A percentile compares a stretch with the other conserved stretches of the same genome.
phyloP scores from a whole-genome alignment of 2,329 filamentous ascomycete genomes.

The Fusarium sp. region DNA sequence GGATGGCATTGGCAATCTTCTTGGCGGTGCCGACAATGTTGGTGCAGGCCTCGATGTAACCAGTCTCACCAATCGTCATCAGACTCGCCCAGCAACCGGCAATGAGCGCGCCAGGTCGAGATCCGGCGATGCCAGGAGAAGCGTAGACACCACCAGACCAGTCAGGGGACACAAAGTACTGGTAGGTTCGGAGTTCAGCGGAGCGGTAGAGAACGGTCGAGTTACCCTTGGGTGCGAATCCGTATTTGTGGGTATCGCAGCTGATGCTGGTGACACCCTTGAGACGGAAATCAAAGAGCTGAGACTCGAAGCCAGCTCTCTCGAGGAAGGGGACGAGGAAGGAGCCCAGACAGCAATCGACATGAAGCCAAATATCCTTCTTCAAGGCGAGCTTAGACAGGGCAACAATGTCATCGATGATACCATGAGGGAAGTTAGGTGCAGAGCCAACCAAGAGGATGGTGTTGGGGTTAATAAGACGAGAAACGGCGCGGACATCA shows the following conservation, averaged over 20 bases:
- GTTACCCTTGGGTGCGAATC: conserved; percentile 98
- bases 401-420: conserved; percentile 92
- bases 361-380: conserved; percentile 87
- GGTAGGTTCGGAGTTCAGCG: conserved; percentile 80
- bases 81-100: conserved; percentile 95
- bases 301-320: conserved; percentile 90
- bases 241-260: conserved; percentile 99
- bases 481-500: conserved; percentile 78
- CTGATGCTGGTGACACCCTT: conserved; percentile 95
- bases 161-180: conserved; percentile 96
- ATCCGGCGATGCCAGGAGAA: conserved; percentile 90
- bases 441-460: conserved; percentile 92
- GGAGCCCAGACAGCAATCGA: conserved; percentile 97
- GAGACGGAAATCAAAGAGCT: conserved; percentile 91
- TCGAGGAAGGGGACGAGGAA: conserved; percentile 94
- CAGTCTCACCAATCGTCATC: conserved; percentile 86
- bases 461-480: conserved; percentile 94
- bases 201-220: conserved; percentile 92
- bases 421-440: conserved; percentile 97
- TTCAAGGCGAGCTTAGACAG: conserved; percentile 85
- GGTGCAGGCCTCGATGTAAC: conserved; percentile 87
- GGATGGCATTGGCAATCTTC: conserved; percentile 81
- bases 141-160: conserved; percentile 98
- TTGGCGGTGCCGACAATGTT: conserved; percentile 89
- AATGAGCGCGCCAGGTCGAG: conserved; percentile 91